Evolutionary conservation across 2,329 filamentous ascomycete genomes (phyloP).

Genomic region (Cyclaneusma minus): DNA sequence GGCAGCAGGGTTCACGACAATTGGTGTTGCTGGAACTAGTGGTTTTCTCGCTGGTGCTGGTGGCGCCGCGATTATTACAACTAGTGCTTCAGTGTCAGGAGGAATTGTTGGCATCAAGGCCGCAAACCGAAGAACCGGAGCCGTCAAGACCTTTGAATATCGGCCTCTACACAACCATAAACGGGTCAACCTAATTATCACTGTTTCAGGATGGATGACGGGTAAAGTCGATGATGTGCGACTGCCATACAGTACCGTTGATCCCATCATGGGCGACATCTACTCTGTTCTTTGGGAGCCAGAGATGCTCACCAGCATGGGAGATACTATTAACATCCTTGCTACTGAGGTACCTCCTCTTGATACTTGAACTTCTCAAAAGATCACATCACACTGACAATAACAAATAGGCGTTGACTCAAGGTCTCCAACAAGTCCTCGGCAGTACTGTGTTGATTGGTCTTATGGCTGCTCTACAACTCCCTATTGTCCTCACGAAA

Average conservation of each 20-base stretch:
- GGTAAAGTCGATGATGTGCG: slow-evolving; percentile 95
- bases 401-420: slow-evolving; percentile 63
- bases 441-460: slow-evolving; percentile 77
- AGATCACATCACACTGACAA: slow-evolving; percentile 11
- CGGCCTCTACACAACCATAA: slow-evolving; percentile 96
- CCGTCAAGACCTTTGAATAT: slow-evolving; percentile 94
- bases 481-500: slow-evolving; percentile 88
- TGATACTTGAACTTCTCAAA: neutral
- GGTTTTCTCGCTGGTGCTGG: slow-evolving; percentile 84
- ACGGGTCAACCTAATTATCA: slow-evolving; percentile 86
- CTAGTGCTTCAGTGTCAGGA: slow-evolving; percentile 71
- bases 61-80: slow-evolving; percentile 87
- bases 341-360: slow-evolving; percentile 68
- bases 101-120: slow-evolving; percentile 75
- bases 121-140: slow-evolving; percentile 73
- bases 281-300: slow-evolving; percentile 97
- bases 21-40: slow-evolving; percentile 78
- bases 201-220: slow-evolving; percentile 95
- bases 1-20: slow-evolving; percentile 87
- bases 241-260: slow-evolving; percentile 86
- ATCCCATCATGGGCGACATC: slow-evolving; percentile 94
- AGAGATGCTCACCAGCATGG: slow-evolving; percentile 95
- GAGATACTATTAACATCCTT: slow-evolving; percentile 95
- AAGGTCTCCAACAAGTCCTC: slow-evolving; percentile 89
- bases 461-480: slow-evolving; percentile 81